Evolutionary conservation across 2,329 filamentous ascomycete genomes (phyloP).

Genomic region (Ascochyta lentis): DNA sequence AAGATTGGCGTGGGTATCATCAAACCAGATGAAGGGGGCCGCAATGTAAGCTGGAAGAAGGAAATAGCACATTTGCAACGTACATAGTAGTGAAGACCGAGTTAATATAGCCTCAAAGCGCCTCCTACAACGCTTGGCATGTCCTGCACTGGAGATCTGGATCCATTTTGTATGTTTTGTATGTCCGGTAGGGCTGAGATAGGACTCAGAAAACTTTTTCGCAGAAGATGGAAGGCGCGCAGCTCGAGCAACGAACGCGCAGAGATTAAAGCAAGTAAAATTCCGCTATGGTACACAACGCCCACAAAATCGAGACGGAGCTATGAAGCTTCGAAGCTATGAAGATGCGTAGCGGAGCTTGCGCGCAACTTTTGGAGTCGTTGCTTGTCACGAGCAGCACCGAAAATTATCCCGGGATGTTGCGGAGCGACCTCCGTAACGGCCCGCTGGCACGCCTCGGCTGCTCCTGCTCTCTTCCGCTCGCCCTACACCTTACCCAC

Average conservation of each 20-base stretch:
- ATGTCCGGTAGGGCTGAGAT: conserved; percentile 1
- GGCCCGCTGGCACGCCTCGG: conserved; percentile 14
- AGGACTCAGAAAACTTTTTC: conserved; percentile 11
- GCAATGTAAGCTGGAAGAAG: neutral
- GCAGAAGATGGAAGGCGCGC: neutral
- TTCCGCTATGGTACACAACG: neutral
- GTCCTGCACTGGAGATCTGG: conserved; percentile 20
- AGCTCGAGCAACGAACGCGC: neutral
- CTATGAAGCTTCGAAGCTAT: conserved; percentile 3
- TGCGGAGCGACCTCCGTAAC: conserved; percentile 9
- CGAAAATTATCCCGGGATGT: conserved; percentile 17
- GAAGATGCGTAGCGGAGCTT: conserved; percentile 12
- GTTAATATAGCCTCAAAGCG: conserved; percentile 17
- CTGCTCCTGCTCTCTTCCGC: conserved; percentile 3
- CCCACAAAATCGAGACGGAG: conserved; percentile 1
- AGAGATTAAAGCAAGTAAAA: neutral
- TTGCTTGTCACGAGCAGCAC: conserved; percentile 10
- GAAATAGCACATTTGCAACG: conserved; percentile 16
- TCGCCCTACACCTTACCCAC: neutral
- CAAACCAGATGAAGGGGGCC: neutral
- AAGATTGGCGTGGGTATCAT: neutral
- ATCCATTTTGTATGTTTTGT: conserved; percentile 24
- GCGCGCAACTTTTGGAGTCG: conserved; percentile 6
- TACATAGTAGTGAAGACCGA: conserved; percentile 18
- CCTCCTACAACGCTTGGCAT: conserved; percentile 24